Evolutionary conservation across 2,329 filamentous ascomycete species (phyloP).

Genomic region (Curvularia sp.): DNA sequence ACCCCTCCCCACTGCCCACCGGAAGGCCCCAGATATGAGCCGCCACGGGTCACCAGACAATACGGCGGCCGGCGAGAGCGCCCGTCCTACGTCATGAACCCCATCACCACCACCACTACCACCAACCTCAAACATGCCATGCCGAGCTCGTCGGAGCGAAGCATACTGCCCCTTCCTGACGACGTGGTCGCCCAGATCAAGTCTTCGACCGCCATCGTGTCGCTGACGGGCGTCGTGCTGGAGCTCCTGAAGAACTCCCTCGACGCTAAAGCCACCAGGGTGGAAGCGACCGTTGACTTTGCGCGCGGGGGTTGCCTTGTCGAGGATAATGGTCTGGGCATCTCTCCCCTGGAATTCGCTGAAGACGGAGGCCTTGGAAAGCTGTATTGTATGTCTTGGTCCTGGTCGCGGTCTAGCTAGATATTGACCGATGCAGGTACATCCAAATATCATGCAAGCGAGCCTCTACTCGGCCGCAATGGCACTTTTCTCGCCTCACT

Average conservation of each 20-base stretch:
- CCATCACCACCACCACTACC: constrained; percentile 4
- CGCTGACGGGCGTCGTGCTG: constrained; percentile 72
- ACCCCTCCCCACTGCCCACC: constrained; percentile 7
- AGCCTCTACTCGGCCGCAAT: constrained; percentile 67
- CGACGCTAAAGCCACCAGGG: constrained; percentile 74
- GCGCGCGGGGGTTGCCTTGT: constrained; percentile 76
- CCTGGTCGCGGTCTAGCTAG: constrained; percentile 6
- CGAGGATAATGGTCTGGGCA: constrained; percentile 85
- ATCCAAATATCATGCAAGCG: constrained; percentile 66
- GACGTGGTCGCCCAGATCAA: constrained; percentile 80
- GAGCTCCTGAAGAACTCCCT: constrained; percentile 84
- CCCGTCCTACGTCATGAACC: constrained; percentile 25
- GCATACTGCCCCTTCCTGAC: constrained; percentile 72
- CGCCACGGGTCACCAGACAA: constrained; percentile 8
- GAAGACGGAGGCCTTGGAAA: constrained; percentile 74
- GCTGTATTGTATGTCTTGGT: constrained; percentile 66
- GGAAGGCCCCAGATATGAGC: constrained; percentile 16
- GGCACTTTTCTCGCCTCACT: constrained; percentile 82
- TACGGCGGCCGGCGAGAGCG: constrained; percentile 10
- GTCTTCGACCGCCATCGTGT: constrained; percentile 81
- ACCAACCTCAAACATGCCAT: constrained; percentile 3
- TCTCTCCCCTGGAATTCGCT: constrained; percentile 75
- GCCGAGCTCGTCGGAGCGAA: constrained; percentile 1
- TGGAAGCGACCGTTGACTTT: constrained; percentile 78
- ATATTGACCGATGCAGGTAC: constrained; percentile 66